Evolutionary conservation across 208 protist species (phyloP).

Genomic region (Willaertia magna): DNA sequence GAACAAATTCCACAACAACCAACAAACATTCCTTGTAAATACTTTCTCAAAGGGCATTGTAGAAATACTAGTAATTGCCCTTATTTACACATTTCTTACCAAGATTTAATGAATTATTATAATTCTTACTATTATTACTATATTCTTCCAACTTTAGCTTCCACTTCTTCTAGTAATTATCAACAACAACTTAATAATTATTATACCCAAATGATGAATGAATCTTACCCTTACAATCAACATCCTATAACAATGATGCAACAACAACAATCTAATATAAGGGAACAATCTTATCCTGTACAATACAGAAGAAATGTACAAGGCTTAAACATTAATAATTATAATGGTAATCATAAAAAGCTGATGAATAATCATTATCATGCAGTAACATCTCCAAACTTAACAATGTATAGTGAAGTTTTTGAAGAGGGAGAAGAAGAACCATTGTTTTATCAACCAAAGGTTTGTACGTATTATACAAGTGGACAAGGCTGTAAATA

Average conservation of each 20-base stretch:
- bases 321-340: neutral
- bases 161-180: neutral
- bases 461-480: neutral
- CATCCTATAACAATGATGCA: neutral
- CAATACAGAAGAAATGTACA: neutral
- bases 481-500: neutral
- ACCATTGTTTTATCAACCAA: neutral
- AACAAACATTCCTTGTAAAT: neutral
- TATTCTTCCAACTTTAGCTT: neutral
- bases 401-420: neutral
- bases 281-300: too few species aligned
- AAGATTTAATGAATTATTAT: neutral
- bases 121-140: neutral
- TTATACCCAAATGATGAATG: neutral
- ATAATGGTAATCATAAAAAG: neutral
- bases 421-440: neutral
- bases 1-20: too few species aligned
- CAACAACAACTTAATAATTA: neutral
- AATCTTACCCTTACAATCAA: neutral
- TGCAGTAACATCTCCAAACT: neutral
- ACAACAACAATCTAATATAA: neutral
- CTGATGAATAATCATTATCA: neutral
- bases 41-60: neutral
- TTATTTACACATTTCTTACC: neutral
- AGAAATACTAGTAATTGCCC: neutral